A percentile compares a stretch with the other conserved stretches of the same genome.
Evolutionary conservation across 179 eudicot species (phyloP).

Genomic region (Sideroxylon spinosum): DNA sequence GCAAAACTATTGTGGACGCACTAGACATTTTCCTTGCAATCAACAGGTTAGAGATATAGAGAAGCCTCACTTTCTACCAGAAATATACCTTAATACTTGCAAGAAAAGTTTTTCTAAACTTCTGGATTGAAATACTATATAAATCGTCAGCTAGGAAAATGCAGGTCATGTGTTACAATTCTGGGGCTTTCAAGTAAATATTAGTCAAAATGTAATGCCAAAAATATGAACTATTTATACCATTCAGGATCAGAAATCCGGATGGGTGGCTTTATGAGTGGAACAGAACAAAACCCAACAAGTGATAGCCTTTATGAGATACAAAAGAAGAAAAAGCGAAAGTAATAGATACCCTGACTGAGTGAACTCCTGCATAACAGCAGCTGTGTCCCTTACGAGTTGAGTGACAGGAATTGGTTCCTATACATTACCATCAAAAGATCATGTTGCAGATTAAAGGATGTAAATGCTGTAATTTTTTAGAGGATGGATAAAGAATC

Average conservation of each 20-base stretch:
- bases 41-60: neutral
- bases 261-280: neutral
- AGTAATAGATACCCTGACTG: slow-evolving; percentile 74
- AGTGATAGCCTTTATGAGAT: neutral
- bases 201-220: slow-evolving; percentile 10
- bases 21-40: neutral
- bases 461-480: neutral
- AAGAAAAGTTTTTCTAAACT: neutral
- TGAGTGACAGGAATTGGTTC: slow-evolving; percentile 95
- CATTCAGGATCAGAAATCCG: neutral
- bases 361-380: slow-evolving; percentile 98
- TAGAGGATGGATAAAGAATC: neutral
- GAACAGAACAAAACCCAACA: neutral
- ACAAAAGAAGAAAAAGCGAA: neutral
- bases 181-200: neutral
- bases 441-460: neutral
- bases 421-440: slow-evolving; percentile 28
- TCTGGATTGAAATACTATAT: neutral
- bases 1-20: neutral
- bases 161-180: neutral
- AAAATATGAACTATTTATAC: neutral
- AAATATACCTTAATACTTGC: neutral
- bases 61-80: slow-evolving; percentile 3
- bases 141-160: neutral
- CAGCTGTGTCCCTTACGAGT: slow-evolving; percentile 98